phyloP scores from a whole-genome alignment of 108 stramenopile genomes.

The Skeletonema potamos region DNA sequence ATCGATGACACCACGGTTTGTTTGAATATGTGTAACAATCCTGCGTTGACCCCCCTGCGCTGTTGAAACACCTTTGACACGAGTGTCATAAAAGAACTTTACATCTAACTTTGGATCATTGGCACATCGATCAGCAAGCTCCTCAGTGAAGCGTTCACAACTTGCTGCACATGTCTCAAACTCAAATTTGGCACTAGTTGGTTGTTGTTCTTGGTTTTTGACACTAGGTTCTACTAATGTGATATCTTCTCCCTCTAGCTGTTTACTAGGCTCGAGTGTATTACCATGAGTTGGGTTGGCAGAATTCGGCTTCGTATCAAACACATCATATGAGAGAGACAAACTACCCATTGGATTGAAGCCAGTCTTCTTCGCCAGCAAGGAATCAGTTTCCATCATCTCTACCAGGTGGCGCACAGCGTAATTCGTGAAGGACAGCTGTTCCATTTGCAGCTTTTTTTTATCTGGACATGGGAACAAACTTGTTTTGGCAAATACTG shows the following conservation, averaged over 20 bases:
- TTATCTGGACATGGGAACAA: constrained; percentile 29
- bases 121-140: constrained; percentile 28
- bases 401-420: constrained; percentile 38
- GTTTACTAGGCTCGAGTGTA: constrained; percentile 10
- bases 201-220: constrained; percentile 2
- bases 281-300: constrained; percentile 3
- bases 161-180: constrained; percentile 26
- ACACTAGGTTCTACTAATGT: constrained; percentile 2
- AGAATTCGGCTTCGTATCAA: constrained; percentile 1
- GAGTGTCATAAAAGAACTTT: constrained; percentile 25
- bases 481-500: constrained; percentile 35
- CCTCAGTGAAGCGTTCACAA: constrained; percentile 40
- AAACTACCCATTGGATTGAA: constrained; percentile 13
- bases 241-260: constrained; percentile 5
- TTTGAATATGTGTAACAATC: constrained; percentile 19
- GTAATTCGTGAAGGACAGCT: constrained; percentile 38
- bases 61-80: background rate
- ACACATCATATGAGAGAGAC: constrained; percentile 12
- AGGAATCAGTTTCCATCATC: constrained; percentile 31
- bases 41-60: background rate
- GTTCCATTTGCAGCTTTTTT: constrained; percentile 13
- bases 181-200: constrained; percentile 28
- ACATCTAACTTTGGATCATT: constrained; percentile 23
- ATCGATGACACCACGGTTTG: constrained; percentile 21
- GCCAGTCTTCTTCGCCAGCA: constrained; percentile 17